phyloP scores from a whole-genome alignment of 805 yeast genomes.

The Starmera amethionina region DNA sequence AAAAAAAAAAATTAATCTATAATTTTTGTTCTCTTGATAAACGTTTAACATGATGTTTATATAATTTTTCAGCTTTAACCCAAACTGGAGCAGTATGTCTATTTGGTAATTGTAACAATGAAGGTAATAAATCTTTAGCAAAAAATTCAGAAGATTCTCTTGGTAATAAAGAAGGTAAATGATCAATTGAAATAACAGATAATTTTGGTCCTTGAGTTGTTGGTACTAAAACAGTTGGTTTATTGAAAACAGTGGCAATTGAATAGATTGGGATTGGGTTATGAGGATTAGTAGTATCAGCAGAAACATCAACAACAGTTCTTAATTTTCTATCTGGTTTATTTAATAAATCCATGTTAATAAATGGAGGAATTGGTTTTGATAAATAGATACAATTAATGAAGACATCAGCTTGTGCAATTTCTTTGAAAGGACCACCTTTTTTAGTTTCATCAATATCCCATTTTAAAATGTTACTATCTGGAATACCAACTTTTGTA shows the following conservation, averaged over 20 bases:
- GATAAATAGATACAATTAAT: constrained; percentile 95
- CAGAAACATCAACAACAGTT: constrained; percentile 94
- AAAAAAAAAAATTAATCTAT: constrained; percentile 10
- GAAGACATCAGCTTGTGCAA: constrained; percentile 77
- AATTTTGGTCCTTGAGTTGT: constrained; percentile 75
- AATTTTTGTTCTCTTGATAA: constrained; percentile 40
- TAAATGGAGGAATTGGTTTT: constrained; percentile 87
- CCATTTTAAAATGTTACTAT: constrained; percentile 79
- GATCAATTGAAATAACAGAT: constrained; percentile 92
- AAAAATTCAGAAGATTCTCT: constrained; percentile 95
- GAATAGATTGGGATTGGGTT: constrained; percentile 94
- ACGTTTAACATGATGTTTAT: constrained; percentile 76
- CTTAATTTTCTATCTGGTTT: constrained; percentile 62
- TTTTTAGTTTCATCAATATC: constrained; percentile 93
- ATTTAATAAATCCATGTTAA: constrained; percentile 61
- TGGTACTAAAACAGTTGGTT: constrained; percentile 83
- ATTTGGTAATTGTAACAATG: constrained; percentile 73
- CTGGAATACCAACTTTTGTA: constrained; percentile 80
- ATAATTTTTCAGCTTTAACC: constrained; percentile 79
- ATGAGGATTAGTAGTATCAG: constrained; percentile 97
- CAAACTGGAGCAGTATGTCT: constrained; percentile 84
- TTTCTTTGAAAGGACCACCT: constrained; percentile 97
- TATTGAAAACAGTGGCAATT: constrained; percentile 79
- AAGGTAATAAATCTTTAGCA: constrained; percentile 80
- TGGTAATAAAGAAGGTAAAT: constrained; percentile 89